Evolutionary conservation across 2,329 filamentous ascomycete genomes (phyloP).

Genomic region (Fusarium cyanostomum): DNA sequence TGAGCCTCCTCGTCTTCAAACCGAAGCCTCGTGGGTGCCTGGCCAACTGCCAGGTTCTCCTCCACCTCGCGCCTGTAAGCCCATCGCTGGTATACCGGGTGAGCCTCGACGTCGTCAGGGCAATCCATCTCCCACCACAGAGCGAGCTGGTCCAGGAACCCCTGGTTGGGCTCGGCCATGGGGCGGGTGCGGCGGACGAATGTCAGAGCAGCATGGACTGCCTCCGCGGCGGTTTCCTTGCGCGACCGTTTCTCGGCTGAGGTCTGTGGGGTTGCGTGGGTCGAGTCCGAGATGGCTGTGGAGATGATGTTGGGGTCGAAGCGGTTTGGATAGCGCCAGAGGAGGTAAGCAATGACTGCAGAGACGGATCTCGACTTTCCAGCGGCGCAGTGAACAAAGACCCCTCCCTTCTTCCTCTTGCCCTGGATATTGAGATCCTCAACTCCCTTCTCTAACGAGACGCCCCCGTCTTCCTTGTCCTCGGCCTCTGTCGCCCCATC

Average conservation of each 20-base stretch:
- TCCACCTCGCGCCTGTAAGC: slow-evolving; percentile 64
- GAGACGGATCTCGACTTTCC: slow-evolving; percentile 94
- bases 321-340: slow-evolving; percentile 70
- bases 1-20: slow-evolving; percentile 80
- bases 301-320: slow-evolving; percentile 55
- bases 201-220: slow-evolving; percentile 70
- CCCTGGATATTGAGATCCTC: slow-evolving; percentile 29
- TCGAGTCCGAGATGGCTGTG: slow-evolving; percentile 32
- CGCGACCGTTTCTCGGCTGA: slow-evolving; percentile 35
- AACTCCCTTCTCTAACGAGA: slow-evolving; percentile 30
- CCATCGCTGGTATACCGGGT: slow-evolving; percentile 83
- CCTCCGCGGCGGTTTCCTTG: slow-evolving; percentile 53
- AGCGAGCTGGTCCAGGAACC: slow-evolving; percentile 89
- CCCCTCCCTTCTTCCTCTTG: slow-evolving; percentile 49
- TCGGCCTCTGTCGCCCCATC: slow-evolving; percentile 10
- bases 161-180: slow-evolving; percentile 87
- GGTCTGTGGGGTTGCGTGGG: slow-evolving; percentile 9
- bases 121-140: slow-evolving; percentile 90
- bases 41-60: slow-evolving; percentile 72
- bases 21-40: slow-evolving; percentile 82
- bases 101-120: slow-evolving; percentile 69
- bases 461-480: slow-evolving; percentile 31
- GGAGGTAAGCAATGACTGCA: slow-evolving; percentile 83
- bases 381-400: slow-evolving; percentile 82
- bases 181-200: slow-evolving; percentile 76